phyloP scores from a whole-genome alignment of 2,329 filamentous ascomycete species.

The Parasarocladium wereldwijsianum region DNA sequence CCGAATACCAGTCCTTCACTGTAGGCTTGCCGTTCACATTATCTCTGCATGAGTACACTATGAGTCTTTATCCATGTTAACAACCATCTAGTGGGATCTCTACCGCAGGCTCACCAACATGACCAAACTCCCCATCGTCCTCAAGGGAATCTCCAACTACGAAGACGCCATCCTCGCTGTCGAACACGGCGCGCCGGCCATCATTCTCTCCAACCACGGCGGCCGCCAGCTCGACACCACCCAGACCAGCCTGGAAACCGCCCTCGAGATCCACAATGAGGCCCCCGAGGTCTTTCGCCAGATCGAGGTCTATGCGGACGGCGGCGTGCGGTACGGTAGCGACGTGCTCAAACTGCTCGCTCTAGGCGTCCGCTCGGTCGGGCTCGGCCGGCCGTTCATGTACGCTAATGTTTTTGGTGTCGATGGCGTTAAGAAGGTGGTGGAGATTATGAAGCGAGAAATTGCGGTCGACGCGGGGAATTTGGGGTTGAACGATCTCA shows the following conservation, averaged over 20 bases:
- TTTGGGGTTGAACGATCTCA: constrained; percentile 15
- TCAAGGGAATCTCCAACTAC: constrained; percentile 59
- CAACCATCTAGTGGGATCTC: constrained; percentile 2
- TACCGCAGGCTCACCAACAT: constrained; percentile 2
- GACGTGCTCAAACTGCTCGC: constrained; percentile 35
- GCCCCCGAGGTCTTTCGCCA: constrained; percentile 22
- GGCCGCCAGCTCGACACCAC: constrained; percentile 25
- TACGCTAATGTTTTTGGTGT: constrained; percentile 29
- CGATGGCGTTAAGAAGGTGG: constrained; percentile 24
- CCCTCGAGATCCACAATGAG: constrained; percentile 22
- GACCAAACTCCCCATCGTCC: constrained; percentile 36
- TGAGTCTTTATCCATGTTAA: too few relatives aligned
- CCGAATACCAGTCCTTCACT: constrained; percentile 1
- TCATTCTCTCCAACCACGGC: constrained; percentile 28
- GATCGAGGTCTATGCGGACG: constrained; percentile 24
- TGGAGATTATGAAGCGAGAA: constrained; percentile 27
- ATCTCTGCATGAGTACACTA: not conserved
- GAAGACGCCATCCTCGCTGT: constrained; percentile 39
- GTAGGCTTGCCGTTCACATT: too few relatives aligned
- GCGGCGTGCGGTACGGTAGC: constrained; percentile 26
- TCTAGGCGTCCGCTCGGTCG: constrained; percentile 48
- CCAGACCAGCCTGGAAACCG: constrained; percentile 22
- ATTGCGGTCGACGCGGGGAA: constrained; percentile 20
- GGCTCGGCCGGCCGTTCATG: constrained; percentile 27
- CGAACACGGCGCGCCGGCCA: constrained; percentile 16